Percentiles rank a stretch among this genome's conserved stretches.
phyloP scores from a whole-genome alignment of 257 asterid species.

The Lavandula angustifolia region DNA sequence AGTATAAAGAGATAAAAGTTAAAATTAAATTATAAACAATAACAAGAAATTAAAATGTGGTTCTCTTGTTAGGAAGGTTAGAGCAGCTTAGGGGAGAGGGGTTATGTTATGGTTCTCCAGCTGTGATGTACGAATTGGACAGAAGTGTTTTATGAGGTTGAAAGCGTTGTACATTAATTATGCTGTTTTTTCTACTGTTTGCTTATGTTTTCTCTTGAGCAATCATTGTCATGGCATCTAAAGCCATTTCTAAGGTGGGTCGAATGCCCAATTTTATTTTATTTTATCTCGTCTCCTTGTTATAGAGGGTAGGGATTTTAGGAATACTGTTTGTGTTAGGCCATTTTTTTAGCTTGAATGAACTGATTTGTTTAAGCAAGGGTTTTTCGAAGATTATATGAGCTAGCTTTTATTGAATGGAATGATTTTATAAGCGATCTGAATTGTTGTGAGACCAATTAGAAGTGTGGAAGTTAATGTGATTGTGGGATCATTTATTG shows the following conservation, averaged over 20 bases:
- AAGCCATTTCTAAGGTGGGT: conserved; percentile 28
- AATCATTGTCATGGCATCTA: conserved; percentile 45
- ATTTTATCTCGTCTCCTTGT: neutral
- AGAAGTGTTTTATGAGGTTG: conserved; percentile 40
- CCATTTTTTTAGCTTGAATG: conserved; percentile 21
- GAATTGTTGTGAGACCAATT: neutral
- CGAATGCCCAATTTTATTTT: conserved; percentile 1
- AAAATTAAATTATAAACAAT: conserved; percentile 1
- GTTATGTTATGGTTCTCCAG: conserved; percentile 43
- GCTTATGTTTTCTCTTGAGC: conserved; percentile 42
- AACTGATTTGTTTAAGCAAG: conserved; percentile 19
- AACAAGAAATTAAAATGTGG: conserved; percentile 34
- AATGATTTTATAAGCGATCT: neutral
- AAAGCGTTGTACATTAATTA: conserved; percentile 40
- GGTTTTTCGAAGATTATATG: conserved; percentile 29
- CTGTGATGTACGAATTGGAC: conserved; percentile 53
- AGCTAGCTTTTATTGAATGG: neutral
- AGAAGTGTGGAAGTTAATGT: neutral
- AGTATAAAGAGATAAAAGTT: conserved; percentile 25
- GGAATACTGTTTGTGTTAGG: conserved; percentile 24
- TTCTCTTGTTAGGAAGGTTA: conserved; percentile 33
- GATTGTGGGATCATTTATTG: neutral
- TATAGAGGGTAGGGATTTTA: conserved; percentile 24
- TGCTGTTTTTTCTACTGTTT: conserved; percentile 46
- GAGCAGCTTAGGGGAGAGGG: conserved; percentile 40